phyloP scores from a whole-genome alignment of 371 early-diverging fungal genomes.

The Entomophthora muscae region DNA sequence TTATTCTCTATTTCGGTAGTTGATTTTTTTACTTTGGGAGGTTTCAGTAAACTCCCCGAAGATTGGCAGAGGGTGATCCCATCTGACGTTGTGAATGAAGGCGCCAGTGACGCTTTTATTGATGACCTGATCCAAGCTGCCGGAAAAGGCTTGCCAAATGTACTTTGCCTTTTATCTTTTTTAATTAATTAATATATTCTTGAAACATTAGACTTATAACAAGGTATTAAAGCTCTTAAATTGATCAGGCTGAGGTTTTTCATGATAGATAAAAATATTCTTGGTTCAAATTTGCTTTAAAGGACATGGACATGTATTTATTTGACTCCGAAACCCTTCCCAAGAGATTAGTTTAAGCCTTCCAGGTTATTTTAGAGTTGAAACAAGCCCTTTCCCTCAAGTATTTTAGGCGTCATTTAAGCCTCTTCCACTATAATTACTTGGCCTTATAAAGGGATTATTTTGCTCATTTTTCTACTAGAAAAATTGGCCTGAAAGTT shows the following conservation, averaged over 20 bases:
- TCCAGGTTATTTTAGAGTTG: no score
- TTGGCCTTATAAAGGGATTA: no score
- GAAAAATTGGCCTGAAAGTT: not conserved
- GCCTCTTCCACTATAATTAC: no score
- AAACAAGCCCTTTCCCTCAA: no score
- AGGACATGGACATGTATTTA: no score
- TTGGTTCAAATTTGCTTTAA: no score
- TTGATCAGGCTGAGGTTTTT: no score
- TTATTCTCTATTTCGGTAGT: not conserved
- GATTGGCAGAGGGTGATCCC: not conserved
- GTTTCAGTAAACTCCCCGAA: not conserved
- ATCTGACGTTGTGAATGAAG: not conserved
- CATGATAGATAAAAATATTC: no score
- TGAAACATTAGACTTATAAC: not conserved
- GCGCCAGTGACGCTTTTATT: not conserved
- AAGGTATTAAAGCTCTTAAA: no score
- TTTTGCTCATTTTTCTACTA: not conserved
- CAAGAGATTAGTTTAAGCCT: no score
- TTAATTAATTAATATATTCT: not conserved
- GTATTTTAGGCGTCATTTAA: no score
- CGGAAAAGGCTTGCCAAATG: not conserved
- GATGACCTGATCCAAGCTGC: not conserved
- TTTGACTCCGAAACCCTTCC: no score
- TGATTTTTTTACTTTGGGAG: not conserved
- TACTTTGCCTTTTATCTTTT: not conserved